These are phyloP conservation scores for Geosmithia flava DNA, from an alignment of 2,329 filamentous ascomycete species.

Conservation along the genomic window DNA sequence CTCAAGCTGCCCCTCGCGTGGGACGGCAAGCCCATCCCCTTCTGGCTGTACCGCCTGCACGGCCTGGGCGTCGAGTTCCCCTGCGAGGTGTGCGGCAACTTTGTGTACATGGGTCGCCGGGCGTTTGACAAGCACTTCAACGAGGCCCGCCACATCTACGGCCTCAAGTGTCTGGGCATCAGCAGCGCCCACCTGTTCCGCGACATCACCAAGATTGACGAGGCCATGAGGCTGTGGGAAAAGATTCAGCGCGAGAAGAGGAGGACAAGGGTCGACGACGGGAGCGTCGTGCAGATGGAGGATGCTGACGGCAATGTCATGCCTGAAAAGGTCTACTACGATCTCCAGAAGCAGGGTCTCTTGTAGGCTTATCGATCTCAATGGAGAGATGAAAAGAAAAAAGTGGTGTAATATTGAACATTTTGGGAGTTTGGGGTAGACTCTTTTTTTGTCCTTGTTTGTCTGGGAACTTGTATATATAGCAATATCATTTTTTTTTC, in stretches of 20 bases:
- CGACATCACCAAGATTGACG: conserved; percentile 86
- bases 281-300: conserved; percentile 95
- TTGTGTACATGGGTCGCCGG: conserved; percentile 93
- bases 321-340: conserved; percentile 96
- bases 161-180: conserved; percentile 86
- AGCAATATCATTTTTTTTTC: no score
- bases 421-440: not conserved
- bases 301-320: conserved; percentile 96
- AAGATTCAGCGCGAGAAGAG: conserved; percentile 84
- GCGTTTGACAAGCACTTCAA: conserved; percentile 99
- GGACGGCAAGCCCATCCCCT: conserved; percentile 98
- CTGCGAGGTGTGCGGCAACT: conserved; percentile 96
- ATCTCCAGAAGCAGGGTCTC: conserved; percentile 85
- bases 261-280: conserved; percentile 61
- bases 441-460: not conserved
- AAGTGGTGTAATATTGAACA: not conserved
- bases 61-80: conserved; percentile 88
- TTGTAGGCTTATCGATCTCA: conserved; percentile 31
- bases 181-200: conserved; percentile 83
- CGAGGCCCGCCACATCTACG: conserved; percentile 84
- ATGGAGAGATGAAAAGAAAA: no score
- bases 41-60: conserved; percentile 96
- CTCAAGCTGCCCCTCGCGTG: conserved; percentile 90
- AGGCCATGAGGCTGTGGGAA: conserved; percentile 81
- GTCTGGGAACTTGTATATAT: no score